Conservation (phyloP, 2,329 filamentous ascomycete species). For the Xylaria digitata region DNA sequence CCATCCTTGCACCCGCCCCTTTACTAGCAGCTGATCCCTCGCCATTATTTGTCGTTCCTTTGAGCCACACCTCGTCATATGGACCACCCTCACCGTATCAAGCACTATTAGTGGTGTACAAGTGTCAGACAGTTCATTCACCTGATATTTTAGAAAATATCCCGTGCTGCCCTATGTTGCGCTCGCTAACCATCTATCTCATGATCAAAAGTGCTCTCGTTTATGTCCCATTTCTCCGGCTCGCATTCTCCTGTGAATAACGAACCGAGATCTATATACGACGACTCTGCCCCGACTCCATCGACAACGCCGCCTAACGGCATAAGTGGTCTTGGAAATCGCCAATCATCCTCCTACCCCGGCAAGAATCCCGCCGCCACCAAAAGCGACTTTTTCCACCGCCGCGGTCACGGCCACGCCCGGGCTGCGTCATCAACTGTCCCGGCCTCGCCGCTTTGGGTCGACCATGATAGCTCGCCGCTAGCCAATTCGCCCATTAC, state of each 20-base stretch:
- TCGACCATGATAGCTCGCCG: conserved; percentile 55
- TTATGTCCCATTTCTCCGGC: conserved; percentile 83
- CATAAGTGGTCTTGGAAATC: conserved; percentile 31
- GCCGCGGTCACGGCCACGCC: conserved; percentile 41
- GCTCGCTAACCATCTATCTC: conserved; percentile 52
- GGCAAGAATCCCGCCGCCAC: conserved; percentile 32
- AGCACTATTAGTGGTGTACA: background rate
- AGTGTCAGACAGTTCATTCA: conserved; percentile 5
- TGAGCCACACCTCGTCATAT: conserved; percentile 29
- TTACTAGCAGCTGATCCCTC: conserved; percentile 22
- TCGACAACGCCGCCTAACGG: conserved; percentile 44
- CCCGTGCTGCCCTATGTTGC: conserved; percentile 40
- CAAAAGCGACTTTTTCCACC: conserved; percentile 43
- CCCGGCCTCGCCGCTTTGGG: conserved; percentile 44
- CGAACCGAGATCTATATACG: conserved; percentile 51
- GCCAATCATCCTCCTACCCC: conserved; percentile 30
- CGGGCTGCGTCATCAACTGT: conserved; percentile 46
- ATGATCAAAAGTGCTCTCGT: conserved; percentile 76
- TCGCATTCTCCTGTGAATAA: conserved; percentile 54
- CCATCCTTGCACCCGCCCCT: conserved; percentile 25
- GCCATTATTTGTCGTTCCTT: conserved; percentile 26
- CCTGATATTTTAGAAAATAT: conserved; percentile 6
- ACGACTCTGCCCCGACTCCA: conserved; percentile 41
- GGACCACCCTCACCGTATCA: conserved; percentile 17
- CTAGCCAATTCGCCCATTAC: conserved; percentile 56